Evolutionary conservation across 2,329 filamentous ascomycete genomes (phyloP).

Genomic region (Fusarium drepaniforme): DNA sequence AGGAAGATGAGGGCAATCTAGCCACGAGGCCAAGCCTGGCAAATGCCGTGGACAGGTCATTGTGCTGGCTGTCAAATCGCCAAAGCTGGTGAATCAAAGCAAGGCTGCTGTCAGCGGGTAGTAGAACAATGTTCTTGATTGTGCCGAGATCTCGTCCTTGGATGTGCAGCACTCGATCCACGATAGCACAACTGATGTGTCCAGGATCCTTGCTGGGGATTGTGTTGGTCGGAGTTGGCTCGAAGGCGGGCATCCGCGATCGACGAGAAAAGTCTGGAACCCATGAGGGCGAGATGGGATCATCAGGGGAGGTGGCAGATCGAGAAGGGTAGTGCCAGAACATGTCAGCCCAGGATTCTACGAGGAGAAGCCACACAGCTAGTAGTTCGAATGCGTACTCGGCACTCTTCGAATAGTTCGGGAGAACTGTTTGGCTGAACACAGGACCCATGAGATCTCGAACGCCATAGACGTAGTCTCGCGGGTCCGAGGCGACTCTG

Average conservation of each 20-base stretch:
- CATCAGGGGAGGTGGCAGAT: not conserved
- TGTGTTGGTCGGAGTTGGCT: not conserved
- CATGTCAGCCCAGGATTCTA: not conserved
- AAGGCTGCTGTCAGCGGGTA: not conserved
- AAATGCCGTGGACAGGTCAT: not conserved
- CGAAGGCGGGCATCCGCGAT: not conserved
- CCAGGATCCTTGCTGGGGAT: not conserved
- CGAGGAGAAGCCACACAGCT: not conserved
- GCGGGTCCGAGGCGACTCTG: not conserved
- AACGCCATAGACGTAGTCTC: not conserved
- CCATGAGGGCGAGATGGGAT: not conserved
- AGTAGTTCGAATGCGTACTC: not conserved
- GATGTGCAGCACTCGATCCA: not conserved
- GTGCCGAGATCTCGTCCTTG: not conserved
- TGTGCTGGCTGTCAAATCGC: not conserved
- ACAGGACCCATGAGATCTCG: not conserved
- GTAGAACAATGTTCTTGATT: not conserved
- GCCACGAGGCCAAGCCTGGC: not conserved
- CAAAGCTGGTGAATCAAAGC: not conserved
- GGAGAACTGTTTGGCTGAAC: not conserved
- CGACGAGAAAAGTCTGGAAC: not conserved
- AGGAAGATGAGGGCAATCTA: not conserved
- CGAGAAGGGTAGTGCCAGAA: not conserved
- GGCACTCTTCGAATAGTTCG: not conserved
- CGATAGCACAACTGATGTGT: not conserved